Evolutionary conservation across 106 monocot genomes (phyloP).

Genomic region (Dendrobium catenatum): DNA sequence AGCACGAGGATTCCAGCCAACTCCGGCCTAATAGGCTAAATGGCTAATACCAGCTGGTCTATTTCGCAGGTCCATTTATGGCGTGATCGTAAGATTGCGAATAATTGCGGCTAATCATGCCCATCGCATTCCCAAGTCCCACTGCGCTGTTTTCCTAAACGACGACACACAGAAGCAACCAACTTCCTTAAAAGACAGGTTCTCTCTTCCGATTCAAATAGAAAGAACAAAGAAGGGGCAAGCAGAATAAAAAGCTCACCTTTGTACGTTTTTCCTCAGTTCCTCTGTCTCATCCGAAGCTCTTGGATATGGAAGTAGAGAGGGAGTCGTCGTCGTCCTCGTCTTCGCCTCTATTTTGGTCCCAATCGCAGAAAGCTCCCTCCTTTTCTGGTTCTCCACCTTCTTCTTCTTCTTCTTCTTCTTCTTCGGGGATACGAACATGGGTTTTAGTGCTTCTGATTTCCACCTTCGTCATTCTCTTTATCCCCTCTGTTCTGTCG

Average conservation of each 20-base stretch:
- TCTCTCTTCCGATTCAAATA: neutral
- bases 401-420: neutral
- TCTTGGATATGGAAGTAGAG: constrained; percentile 3
- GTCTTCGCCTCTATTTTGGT: constrained; percentile 11
- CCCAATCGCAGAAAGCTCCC: constrained; percentile 1
- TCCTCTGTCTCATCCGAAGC: neutral
- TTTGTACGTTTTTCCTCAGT: neutral
- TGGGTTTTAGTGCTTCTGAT: constrained; percentile 17
- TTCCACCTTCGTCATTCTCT: constrained; percentile 20
- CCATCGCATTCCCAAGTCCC: neutral
- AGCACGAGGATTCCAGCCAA: too few relatives aligned
- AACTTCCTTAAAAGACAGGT: neutral
- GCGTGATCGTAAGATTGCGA: neutral
- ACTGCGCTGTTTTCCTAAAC: neutral
- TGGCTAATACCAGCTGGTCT: neutral
- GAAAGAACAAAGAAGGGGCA: neutral
- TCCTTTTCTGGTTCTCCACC: constrained; percentile 1
- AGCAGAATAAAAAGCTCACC: neutral
- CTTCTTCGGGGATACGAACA: constrained; percentile 7
- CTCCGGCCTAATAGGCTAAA: too few relatives aligned
- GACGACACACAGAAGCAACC: neutral
- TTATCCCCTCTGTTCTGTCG: constrained; percentile 22
- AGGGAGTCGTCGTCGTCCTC: neutral
- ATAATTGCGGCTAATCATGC: neutral
- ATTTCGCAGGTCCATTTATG: neutral